Base-by-base conservation (phyloP, 345 rosid genomes). In the Hypericum perforatum region DNA sequence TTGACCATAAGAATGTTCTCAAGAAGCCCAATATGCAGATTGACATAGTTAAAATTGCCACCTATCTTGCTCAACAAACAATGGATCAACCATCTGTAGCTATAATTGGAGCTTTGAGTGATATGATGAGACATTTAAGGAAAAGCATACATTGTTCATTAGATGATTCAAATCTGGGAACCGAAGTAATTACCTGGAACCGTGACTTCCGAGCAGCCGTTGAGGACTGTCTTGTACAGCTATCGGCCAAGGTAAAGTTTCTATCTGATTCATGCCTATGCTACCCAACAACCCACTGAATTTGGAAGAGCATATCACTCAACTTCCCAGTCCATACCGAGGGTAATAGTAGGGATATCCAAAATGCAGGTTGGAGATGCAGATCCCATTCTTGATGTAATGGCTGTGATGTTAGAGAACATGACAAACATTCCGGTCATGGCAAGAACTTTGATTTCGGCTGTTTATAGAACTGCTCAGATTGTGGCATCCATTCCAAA, bases 341-440 rank as follows among this genome's bases (percentile, higher is more conserved):
- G 7, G 2, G 7, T 43, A 49, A 43, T 22, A 50, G 62, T 65
- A 65, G 72, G 43, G 41, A 43, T 37, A 9, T 66, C 14, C 32
- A 60, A 64, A 63, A 9, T 59, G 51, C 69, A 83, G 92, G 78
- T 81, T 49, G 86, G 94, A 70, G 94, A 85, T 70, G 89, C 94
- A 60, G 84, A 80, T 68, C 89, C 86, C 45, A 66, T 85, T n/a
- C 84, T 77, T 64, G 94, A 85, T 61, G 73, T 76, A 56, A 82
- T 85, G 94, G 94, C 94, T 68, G 79, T 77, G 44, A 81, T 82
- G 86, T 60, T 85, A 57, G 94, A 85, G 81, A 85, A 81, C 68
- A 74, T 82, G 70, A 74, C 94, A 66, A 76, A 60, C 52, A 79
- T 79, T 61, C 59, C 80, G 49, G 79, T 79, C 50, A 79, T 84